phyloP scores from a whole-genome alignment of 1,139 yeast genomes.

The Pichia kudriavzevii region DNA sequence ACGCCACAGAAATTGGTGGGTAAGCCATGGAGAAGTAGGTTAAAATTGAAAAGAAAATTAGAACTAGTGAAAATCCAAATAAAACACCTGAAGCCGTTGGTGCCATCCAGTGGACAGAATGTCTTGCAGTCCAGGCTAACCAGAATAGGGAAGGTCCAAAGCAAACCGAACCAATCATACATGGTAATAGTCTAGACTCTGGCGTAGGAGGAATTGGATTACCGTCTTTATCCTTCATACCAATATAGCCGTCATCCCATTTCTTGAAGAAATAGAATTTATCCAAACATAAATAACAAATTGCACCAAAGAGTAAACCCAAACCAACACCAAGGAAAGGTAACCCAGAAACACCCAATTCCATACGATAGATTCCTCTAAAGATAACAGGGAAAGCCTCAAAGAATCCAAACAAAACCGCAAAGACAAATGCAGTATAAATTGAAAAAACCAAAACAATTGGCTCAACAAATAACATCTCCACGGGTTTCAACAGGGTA shows the following conservation, averaged over 20 bases:
- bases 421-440: conserved; percentile 65
- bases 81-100: conserved; percentile 71
- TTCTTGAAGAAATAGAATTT: conserved; percentile 42
- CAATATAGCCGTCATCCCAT: conserved; percentile 58
- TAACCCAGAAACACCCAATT: conserved; percentile 53
- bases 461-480: conserved; percentile 62
- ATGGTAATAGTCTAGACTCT: conserved; percentile 34
- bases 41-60: conserved; percentile 66
- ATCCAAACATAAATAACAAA: conserved; percentile 44
- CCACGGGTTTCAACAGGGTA: conserved; percentile 53
- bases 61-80: conserved; percentile 66
- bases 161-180: conserved; percentile 40
- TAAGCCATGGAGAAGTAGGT: conserved; percentile 66
- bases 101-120: conserved; percentile 67
- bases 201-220: conserved; percentile 39
- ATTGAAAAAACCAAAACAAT: conserved; percentile 60
- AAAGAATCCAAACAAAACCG: conserved; percentile 69
- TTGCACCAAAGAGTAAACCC: conserved; percentile 51
- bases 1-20: conserved; percentile 69
- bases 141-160: conserved; percentile 68
- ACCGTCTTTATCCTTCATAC: conserved; percentile 49
- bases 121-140: conserved; percentile 73
- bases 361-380: conserved; percentile 53
- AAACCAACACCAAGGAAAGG: conserved; percentile 65
- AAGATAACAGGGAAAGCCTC: conserved; percentile 73